Evolutionary conservation across 345 rosid genomes (phyloP).

Genomic region (Rhodomyrtus tomentosa): DNA sequence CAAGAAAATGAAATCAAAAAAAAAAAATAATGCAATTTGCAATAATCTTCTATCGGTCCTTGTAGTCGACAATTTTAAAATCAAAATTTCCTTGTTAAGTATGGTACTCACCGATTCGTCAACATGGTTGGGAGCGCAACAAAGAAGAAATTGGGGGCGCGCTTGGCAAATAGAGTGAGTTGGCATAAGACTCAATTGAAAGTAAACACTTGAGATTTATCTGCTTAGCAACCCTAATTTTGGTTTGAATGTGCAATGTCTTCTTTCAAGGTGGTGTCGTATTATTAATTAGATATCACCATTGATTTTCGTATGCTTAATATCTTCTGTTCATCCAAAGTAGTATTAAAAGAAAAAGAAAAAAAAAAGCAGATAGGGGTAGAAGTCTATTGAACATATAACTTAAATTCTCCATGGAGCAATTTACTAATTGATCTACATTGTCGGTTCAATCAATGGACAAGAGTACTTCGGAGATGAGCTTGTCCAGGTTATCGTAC

Average conservation of each 20-base stretch:
- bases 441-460: no score
- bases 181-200: no score
- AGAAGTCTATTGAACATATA: background rate
- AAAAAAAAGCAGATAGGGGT: background rate
- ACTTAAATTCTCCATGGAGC: no score
- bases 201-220: no score
- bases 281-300: background rate
- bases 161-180: no score
- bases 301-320: background rate
- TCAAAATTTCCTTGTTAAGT: background rate
- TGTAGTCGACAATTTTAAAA: background rate
- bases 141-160: no score
- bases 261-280: background rate
- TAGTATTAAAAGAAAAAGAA: background rate
- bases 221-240: background rate
- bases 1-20: background rate
- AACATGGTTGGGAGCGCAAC: no score
- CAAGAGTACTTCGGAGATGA: background rate
- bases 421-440: no score
- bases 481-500: background rate
- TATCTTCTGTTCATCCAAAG: background rate
- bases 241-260: background rate
- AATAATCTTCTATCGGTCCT: background rate
- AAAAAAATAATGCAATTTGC: background rate
- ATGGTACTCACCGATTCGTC: no score